phyloP scores from a whole-genome alignment of 768 basidiomycete species.

The Lentinula aciculospora region DNA sequence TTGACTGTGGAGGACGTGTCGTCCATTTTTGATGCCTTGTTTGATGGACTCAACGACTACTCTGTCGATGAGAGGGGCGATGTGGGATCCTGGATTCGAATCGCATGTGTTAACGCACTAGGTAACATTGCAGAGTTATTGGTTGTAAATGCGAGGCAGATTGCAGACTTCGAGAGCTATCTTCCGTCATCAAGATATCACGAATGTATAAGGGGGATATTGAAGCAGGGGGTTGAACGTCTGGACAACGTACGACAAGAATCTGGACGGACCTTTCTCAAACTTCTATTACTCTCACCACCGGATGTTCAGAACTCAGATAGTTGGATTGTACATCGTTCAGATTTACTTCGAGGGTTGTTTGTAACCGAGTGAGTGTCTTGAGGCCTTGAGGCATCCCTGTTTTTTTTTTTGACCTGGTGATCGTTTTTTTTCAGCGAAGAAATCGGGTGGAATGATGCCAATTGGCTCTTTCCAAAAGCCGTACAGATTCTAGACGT shows the following conservation, averaged over 20 bases:
- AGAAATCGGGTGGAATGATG: conserved; percentile 61
- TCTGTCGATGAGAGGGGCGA: conserved; percentile 93
- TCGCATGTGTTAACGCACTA: conserved; percentile 67
- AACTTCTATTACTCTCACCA: conserved; percentile 40
- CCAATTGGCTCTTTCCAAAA: conserved; percentile 68
- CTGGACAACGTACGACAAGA: conserved; percentile 86
- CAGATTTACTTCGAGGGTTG: conserved; percentile 41
- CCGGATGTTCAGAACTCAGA: conserved; percentile 34
- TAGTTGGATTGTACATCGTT: conserved; percentile 49
- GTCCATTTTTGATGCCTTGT: conserved; percentile 47
- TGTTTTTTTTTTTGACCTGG: not conserved
- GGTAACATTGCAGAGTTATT: conserved; percentile 47
- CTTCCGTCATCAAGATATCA: conserved; percentile 57
- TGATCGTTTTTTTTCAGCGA: conserved; percentile 10
- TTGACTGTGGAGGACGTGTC: conserved; percentile 39
- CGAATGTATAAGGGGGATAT: conserved; percentile 53
- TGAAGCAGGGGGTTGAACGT: conserved; percentile 88
- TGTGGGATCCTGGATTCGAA: conserved; percentile 93
- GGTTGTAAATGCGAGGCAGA: conserved; percentile 33
- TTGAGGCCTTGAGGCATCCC: conserved; percentile 24
- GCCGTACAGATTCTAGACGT: conserved; percentile 63
- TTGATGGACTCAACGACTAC: conserved; percentile 84
- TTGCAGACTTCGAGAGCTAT: conserved; percentile 48
- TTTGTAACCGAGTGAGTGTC: conserved; percentile 33
- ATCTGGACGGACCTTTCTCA: conserved; percentile 59